phyloP scores from a whole-genome alignment of 345 rosid genomes.

The Citrus inodora region DNA sequence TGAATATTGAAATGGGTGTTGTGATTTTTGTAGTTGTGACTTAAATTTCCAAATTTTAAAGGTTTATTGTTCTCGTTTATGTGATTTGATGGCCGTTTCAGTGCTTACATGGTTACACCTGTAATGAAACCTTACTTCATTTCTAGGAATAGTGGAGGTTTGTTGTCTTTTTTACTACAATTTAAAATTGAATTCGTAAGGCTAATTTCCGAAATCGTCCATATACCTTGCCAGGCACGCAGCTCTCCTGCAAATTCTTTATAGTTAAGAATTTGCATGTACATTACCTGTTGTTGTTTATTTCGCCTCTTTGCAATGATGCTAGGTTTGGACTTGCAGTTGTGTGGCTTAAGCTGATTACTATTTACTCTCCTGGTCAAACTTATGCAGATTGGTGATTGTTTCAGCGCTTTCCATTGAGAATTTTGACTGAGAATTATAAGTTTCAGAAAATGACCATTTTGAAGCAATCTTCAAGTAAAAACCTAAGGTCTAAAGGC shows the following conservation, averaged over 20 bases:
- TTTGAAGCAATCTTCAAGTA: conserved; percentile 41
- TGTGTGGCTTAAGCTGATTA: neutral
- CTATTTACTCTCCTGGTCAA: neutral
- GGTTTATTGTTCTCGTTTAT: neutral
- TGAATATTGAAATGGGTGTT: neutral
- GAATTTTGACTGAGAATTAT: neutral
- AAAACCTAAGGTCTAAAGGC: conserved; percentile 51
- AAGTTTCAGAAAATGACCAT: conserved; percentile 16
- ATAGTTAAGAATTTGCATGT: neutral
- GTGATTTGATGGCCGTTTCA: neutral
- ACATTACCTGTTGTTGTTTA: neutral
- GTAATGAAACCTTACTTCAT: neutral
- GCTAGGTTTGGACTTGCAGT: neutral
- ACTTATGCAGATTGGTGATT: conserved; percentile 5
- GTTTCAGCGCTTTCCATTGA: neutral
- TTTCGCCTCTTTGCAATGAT: neutral
- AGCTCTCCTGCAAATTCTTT: neutral
- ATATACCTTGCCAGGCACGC: neutral
- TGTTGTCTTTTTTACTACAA: too few relatives aligned
- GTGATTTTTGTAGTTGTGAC: neutral
- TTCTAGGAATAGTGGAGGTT: too few relatives aligned
- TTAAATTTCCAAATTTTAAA: neutral
- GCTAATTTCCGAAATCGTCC: neutral
- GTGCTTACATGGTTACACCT: neutral
- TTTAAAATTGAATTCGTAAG: neutral